Conservation (phyloP, 148 eudicot species). For the Rhododendron griersonianum region DNA sequence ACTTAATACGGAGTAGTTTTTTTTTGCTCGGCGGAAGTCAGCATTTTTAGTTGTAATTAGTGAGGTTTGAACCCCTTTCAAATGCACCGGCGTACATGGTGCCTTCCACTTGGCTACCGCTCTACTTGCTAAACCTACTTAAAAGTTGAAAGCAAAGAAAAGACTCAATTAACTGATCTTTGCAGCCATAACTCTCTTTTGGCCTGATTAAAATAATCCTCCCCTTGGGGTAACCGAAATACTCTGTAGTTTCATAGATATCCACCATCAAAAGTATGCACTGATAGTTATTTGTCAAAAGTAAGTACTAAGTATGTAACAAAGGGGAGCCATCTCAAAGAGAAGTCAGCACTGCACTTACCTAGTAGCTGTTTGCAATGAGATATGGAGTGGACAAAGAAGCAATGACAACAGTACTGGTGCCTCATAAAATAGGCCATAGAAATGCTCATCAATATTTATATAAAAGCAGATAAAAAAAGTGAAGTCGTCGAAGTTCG, state of each 20-base stretch:
- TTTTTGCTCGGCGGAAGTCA: not conserved
- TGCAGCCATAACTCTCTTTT: not conserved
- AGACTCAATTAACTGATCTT: not conserved
- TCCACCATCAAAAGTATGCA: not conserved
- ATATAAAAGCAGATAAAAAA: not conserved
- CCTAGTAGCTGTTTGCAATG: not conserved
- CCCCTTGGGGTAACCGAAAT: not conserved
- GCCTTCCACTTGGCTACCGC: not conserved
- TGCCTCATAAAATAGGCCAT: not conserved
- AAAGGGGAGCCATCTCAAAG: not conserved
- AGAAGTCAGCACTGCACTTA: not conserved
- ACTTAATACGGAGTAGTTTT: not conserved
- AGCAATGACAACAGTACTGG: not conserved
- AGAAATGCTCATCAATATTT: not conserved
- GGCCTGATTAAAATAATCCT: not conserved
- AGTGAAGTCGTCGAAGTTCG: not conserved
- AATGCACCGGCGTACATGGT: not conserved
- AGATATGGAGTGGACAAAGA: not conserved
- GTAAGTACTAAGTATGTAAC: not conserved
- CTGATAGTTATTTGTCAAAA: not conserved
- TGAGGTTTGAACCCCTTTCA: not conserved
- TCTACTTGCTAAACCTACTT: not conserved
- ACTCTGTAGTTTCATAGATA: not conserved
- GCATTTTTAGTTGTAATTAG: not conserved
- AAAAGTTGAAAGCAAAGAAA: not conserved